Conservation (phyloP, 2,329 filamentous ascomycete species). For the Xylogone sp. region DNA sequence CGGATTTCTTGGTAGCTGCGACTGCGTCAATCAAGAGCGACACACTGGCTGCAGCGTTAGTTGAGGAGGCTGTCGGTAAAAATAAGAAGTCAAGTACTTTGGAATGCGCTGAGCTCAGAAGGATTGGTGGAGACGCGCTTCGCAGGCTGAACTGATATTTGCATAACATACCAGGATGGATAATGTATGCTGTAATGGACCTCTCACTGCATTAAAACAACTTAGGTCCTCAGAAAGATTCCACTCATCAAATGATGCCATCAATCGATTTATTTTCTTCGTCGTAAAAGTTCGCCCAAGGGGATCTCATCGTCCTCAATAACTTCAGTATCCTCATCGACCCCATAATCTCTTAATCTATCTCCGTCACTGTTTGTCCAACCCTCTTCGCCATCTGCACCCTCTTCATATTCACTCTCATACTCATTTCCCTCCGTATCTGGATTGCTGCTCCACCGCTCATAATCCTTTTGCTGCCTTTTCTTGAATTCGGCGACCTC, state of each 20-base stretch:
- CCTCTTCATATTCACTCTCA: slow-evolving; percentile 26
- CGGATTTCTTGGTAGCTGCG: slow-evolving; percentile 2
- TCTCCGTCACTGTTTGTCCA: slow-evolving; percentile 79
- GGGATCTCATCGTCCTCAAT: slow-evolving; percentile 61
- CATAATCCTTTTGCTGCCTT: slow-evolving; percentile 46
- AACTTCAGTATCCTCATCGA: slow-evolving; percentile 70
- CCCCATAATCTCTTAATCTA: slow-evolving; percentile 69
- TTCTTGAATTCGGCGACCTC: slow-evolving; percentile 42
- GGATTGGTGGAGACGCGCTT: not conserved
- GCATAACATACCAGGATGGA: too few relatives aligned
- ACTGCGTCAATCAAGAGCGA: slow-evolving; percentile 9
- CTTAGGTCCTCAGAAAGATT: too few relatives aligned
- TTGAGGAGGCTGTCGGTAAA: slow-evolving; percentile 1
- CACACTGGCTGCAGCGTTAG: slow-evolving; percentile 10
- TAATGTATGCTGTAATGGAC: too few relatives aligned
- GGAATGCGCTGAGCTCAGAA: not conserved
- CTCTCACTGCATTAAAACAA: too few relatives aligned
- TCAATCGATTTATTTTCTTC: slow-evolving; percentile 30
- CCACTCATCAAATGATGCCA: too few relatives aligned
- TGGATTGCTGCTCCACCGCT: slow-evolving; percentile 30
- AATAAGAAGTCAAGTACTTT: not conserved
- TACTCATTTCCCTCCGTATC: slow-evolving; percentile 23
- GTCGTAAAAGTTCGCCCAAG: slow-evolving; percentile 61
- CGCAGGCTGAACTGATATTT: not conserved
- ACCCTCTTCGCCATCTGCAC: slow-evolving; percentile 45